These are phyloP conservation scores for Hyaloscypha bicolor DNA, from an alignment of 495 filamentous ascomycete species.

Conservation along the genomic window DNA sequence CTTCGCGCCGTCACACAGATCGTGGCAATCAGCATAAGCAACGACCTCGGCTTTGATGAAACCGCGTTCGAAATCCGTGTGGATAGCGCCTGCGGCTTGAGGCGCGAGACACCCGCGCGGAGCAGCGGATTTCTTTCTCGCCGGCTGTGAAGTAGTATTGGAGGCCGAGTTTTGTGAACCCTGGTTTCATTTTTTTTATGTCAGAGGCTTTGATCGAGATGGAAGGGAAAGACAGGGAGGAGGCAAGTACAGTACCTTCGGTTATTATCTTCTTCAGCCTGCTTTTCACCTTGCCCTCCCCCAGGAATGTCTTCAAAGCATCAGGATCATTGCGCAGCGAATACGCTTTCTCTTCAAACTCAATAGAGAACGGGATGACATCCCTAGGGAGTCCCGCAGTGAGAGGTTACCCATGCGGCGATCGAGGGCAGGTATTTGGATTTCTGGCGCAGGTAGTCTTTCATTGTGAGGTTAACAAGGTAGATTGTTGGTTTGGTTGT, in stretches of 20 bases:
- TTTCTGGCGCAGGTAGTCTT: slow-evolving; percentile 41
- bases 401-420: slow-evolving; percentile 36
- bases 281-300: slow-evolving; percentile 35
- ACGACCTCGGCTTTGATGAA: slow-evolving; percentile 39
- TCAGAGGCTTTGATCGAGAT: not conserved
- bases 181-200: too few relatives aligned
- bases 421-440: slow-evolving; percentile 38
- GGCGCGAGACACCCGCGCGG: slow-evolving; percentile 27
- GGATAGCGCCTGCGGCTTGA: slow-evolving; percentile 34
- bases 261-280: slow-evolving; percentile 37
- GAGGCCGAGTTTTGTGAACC: slow-evolving; percentile 36
- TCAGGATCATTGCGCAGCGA: slow-evolving; percentile 16
- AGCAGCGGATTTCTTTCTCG: slow-evolving; percentile 39
- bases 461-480: slow-evolving; percentile 40
- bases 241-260: slow-evolving; percentile 7
- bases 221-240: not conserved
- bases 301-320: slow-evolving; percentile 18
- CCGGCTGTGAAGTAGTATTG: slow-evolving; percentile 41
- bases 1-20: slow-evolving; percentile 32
- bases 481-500: slow-evolving; percentile 41
- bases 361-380: slow-evolving; percentile 39
- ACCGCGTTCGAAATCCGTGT: slow-evolving; percentile 36
- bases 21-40: slow-evolving; percentile 33
- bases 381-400: slow-evolving; percentile 34
- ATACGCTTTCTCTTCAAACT: slow-evolving; percentile 36